phyloP scores from a whole-genome alignment of 1,284 basidiomycete genomes.

The Erythrobasidium hasegawianum region DNA sequence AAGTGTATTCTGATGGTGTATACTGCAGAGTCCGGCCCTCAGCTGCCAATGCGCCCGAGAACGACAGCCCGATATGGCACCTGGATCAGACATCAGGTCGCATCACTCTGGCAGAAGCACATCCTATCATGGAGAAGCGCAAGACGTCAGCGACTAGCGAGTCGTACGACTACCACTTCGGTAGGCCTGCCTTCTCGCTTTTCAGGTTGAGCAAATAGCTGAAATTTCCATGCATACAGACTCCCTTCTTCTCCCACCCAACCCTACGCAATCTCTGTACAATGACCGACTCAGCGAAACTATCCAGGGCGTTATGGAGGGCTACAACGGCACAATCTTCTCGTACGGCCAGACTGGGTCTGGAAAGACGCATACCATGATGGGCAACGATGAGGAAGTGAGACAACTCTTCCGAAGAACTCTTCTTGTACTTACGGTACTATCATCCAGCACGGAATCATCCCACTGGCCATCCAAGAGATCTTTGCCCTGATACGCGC shows the following conservation, averaged over 20 bases:
- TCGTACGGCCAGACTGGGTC: conserved; percentile 53
- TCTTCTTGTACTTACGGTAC: conserved; percentile 10
- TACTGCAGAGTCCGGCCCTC: conserved; percentile 23
- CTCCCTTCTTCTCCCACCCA: conserved; percentile 28
- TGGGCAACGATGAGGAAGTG: conserved; percentile 41
- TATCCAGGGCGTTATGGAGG: conserved; percentile 55
- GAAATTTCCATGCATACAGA: conserved; percentile 9
- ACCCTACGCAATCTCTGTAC: conserved; percentile 52
- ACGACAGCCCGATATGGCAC: conserved; percentile 30
- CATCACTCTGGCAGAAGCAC: conserved; percentile 29
- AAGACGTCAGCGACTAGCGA: conserved; percentile 5
- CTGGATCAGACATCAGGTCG: conserved; percentile 14
- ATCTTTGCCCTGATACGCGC: conserved; percentile 54
- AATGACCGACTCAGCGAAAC: conserved; percentile 53
- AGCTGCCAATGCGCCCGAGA: conserved; percentile 16
- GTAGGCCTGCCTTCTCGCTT: neutral
- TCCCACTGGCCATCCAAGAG: conserved; percentile 56
- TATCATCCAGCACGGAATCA: conserved; percentile 56
- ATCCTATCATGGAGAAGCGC: conserved; percentile 31
- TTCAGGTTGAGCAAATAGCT: neutral
- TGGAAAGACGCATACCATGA: conserved; percentile 54
- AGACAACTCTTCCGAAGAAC: neutral
- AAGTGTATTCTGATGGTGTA: neutral
- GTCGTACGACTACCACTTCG: conserved; percentile 33
- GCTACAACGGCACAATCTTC: conserved; percentile 55